Evolutionary conservation across 148 eudicot species (phyloP).

Genomic region (Salicornia ramosissima): DNA sequence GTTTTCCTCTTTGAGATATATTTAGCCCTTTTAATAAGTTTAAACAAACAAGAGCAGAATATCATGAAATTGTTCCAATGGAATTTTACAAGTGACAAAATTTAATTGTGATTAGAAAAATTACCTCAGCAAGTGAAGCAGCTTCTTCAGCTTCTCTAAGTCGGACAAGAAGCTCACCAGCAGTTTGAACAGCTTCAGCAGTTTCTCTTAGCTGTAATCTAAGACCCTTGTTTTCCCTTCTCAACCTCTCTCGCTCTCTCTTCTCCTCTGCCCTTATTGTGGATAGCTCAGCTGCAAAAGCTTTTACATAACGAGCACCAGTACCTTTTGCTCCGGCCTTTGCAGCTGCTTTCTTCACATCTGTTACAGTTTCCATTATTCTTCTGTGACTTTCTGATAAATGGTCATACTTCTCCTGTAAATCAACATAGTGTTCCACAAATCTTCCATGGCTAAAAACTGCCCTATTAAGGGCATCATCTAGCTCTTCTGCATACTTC

Average conservation of each 20-base stretch:
- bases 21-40: too few species aligned
- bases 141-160: conserved; percentile 94
- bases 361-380: conserved; percentile 67
- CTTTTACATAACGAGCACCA: conserved; percentile 79
- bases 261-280: conserved; percentile 69
- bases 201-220: conserved; percentile 83
- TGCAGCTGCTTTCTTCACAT: conserved; percentile 76
- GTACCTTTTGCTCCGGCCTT: conserved; percentile 81
- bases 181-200: conserved; percentile 97
- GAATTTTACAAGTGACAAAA: too few species aligned
- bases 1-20: too few species aligned
- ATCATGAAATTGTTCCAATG: too few species aligned
- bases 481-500: conserved; percentile 72
- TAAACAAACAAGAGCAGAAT: too few species aligned
- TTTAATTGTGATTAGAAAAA: neutral
- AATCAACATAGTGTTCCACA: conserved; percentile 80
- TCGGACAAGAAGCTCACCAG: conserved; percentile 87
- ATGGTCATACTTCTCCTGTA: conserved; percentile 81
- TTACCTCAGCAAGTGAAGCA: conserved; percentile 83
- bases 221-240: conserved; percentile 70
- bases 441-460: conserved; percentile 73
- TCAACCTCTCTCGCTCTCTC: conserved; percentile 68
- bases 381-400: conserved; percentile 60
- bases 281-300: conserved; percentile 79
- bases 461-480: conserved; percentile 76